Evolutionary conservation across 331 rosid species (phyloP).

Genomic region (Ulmus americana): DNA sequence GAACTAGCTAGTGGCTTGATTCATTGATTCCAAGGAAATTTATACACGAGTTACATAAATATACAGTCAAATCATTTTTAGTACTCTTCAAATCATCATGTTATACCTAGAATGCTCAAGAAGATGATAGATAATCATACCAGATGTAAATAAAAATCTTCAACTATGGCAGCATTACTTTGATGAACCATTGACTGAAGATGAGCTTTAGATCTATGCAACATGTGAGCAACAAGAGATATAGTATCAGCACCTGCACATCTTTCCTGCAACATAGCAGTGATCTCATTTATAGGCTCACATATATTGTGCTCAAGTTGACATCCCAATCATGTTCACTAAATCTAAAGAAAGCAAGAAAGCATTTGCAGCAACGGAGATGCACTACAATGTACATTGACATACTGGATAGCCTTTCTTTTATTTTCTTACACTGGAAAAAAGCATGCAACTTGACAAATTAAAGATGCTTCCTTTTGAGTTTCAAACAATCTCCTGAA

Average conservation of each 20-base stretch:
- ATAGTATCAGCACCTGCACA: slow-evolving; percentile 83
- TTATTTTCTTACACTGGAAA: no score
- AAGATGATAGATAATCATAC: slow-evolving; percentile 32
- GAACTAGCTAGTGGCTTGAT: not conserved
- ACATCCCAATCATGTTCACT: slow-evolving; percentile 8
- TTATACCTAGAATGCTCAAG: slow-evolving; percentile 17
- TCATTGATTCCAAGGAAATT: not conserved
- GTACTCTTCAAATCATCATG: slow-evolving; percentile 8
- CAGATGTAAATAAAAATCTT: slow-evolving; percentile 83
- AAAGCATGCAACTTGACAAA: no score
- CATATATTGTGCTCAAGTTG: slow-evolving; percentile 18
- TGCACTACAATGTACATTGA: no score
- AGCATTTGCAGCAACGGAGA: no score
- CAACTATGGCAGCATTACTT: slow-evolving; percentile 72
- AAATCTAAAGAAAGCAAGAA: not conserved
- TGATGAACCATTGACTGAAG: slow-evolving; percentile 84
- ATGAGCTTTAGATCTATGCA: slow-evolving; percentile 83
- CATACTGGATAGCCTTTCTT: no score
- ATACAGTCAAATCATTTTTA: slow-evolving; percentile 15
- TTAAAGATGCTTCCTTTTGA: no score
- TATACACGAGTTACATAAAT: not conserved
- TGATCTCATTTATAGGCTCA: slow-evolving; percentile 24
- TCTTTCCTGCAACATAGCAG: slow-evolving; percentile 72
- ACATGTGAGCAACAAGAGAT: slow-evolving; percentile 67
- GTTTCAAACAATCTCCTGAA: no score